These are phyloP conservation scores for Cryphonectria japonica DNA, from an alignment of 2,329 filamentous ascomycete genomes.

Conservation along the genomic window DNA sequence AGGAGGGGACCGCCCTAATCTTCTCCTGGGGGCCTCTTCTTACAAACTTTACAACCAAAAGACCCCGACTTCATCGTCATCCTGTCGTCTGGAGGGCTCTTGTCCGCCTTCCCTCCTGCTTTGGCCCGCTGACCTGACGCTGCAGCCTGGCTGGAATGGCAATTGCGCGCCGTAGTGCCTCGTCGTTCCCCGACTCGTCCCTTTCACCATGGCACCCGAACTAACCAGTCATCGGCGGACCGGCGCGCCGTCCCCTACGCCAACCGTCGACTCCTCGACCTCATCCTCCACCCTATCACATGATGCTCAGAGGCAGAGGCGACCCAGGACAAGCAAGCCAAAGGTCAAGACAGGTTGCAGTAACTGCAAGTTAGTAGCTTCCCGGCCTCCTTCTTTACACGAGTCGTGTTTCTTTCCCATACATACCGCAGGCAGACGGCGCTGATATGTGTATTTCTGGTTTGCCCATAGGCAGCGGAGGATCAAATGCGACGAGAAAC, in stretches of 20 bases:
- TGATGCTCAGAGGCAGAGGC: conserved; percentile 38
- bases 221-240: conserved; percentile 13
- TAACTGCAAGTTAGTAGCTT: conserved; percentile 70
- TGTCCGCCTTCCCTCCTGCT: background rate
- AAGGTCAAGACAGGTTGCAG: conserved; percentile 70
- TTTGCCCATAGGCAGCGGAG: conserved; percentile 53
- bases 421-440: background rate
- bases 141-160: conserved; percentile 23
- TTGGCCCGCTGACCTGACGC: background rate
- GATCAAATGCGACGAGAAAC: conserved; percentile 69
- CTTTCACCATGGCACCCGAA: conserved; percentile 23
- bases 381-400: background rate
- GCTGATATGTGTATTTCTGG: conserved; percentile 26
- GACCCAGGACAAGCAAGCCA: conserved; percentile 57
- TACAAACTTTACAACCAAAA: background rate
- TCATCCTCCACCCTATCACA: conserved; percentile 35
- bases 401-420: conserved; percentile 19
- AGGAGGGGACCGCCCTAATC: background rate
- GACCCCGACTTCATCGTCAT: background rate
- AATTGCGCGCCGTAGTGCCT: conserved; percentile 11
- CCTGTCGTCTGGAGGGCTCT: background rate
- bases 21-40: background rate
- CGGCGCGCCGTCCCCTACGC: conserved; percentile 22
- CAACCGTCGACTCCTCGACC: conserved; percentile 20
- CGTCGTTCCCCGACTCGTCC: conserved; percentile 8